A percentile compares a stretch with the other conserved stretches of the same genome.
Conservation (phyloP, 164 flowering plant species). For the Aristolochia fimbriata region DNA sequence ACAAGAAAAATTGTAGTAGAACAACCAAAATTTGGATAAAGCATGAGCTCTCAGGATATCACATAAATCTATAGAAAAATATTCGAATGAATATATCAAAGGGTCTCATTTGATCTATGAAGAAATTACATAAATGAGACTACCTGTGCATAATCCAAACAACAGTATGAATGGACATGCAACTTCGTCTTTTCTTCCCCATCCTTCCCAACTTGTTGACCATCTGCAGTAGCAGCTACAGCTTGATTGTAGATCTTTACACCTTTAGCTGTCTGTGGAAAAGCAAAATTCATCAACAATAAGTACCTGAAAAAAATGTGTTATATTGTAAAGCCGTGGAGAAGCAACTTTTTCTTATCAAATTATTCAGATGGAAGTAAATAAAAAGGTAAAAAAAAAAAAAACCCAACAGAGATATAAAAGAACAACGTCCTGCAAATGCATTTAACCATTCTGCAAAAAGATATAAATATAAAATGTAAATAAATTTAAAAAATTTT, state of each 20-base stretch:
- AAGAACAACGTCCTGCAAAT: too few relatives aligned
- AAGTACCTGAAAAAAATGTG: not conserved
- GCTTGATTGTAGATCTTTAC: conserved; percentile 78
- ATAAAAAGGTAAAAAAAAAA: not conserved
- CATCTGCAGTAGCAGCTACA: conserved; percentile 67
- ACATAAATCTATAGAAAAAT: not conserved
- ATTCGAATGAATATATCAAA: not conserved
- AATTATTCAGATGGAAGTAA: too few relatives aligned
- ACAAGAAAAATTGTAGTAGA: not conserved
- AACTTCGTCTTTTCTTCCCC: conserved; percentile 84
- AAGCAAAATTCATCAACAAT: not conserved
- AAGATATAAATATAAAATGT: too few relatives aligned
- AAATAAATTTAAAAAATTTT: too few relatives aligned
- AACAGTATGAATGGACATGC: conserved; percentile 96
- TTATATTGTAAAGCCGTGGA: too few relatives aligned
- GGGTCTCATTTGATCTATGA: not conserved
- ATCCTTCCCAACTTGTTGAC: conserved; percentile 41
- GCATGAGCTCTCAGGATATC: too few relatives aligned
- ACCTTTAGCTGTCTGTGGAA: conserved; percentile 77
- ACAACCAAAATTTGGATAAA: too few relatives aligned
- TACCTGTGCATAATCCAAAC: conserved; percentile 94
- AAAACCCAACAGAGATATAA: not conserved
- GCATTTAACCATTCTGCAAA: too few relatives aligned
- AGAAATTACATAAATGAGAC: conserved; percentile 9
- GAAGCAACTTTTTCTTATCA: too few relatives aligned